A percentile compares a stretch with the other conserved stretches of the same genome.
phyloP scores from a whole-genome alignment of 106 monocot genomes.

The Agapanthus africanus region DNA sequence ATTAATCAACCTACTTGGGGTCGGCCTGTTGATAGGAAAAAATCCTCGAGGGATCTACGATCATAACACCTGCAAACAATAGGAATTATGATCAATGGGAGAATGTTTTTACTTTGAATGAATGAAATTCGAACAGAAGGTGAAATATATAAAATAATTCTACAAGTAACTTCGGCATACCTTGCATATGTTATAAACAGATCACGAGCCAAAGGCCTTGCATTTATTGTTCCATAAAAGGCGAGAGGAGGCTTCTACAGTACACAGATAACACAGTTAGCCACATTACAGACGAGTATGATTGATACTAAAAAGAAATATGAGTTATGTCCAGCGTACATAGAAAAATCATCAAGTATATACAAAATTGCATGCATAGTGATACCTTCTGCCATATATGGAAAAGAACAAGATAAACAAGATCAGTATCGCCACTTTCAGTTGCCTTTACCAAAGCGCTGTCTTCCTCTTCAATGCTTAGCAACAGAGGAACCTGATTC shows the following conservation, averaged over 20 bases:
- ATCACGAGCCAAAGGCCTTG: slow-evolving; percentile 87
- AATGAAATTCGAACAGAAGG: neutral
- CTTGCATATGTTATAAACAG: slow-evolving; percentile 85
- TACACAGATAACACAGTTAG: neutral
- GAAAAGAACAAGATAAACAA: slow-evolving; percentile 85
- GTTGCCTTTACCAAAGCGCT: slow-evolving; percentile 69
- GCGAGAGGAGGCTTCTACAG: slow-evolving; percentile 63
- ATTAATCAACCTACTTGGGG: slow-evolving; percentile 61
- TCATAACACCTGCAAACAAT: slow-evolving; percentile 54
- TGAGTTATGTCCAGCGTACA: neutral
- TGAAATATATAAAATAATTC: neutral
- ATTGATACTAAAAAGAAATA: neutral
- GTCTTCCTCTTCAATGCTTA: slow-evolving; percentile 93
- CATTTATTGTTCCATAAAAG: slow-evolving; percentile 82
- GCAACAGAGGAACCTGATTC: slow-evolving; percentile 76
- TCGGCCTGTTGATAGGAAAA: slow-evolving; percentile 74
- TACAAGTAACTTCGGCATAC: slow-evolving; percentile 20
- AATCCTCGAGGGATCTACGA: slow-evolving; percentile 87
- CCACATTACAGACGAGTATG: neutral
- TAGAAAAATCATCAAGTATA: neutral
- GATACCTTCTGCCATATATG: slow-evolving; percentile 92
- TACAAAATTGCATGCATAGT: neutral
- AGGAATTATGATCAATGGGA: neutral
- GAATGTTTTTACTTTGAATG: neutral
- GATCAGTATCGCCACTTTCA: slow-evolving; percentile 98